Conservation (phyloP, 2,329 filamentous ascomycete species). For the Pseudogymnoascus sp. region DNA sequence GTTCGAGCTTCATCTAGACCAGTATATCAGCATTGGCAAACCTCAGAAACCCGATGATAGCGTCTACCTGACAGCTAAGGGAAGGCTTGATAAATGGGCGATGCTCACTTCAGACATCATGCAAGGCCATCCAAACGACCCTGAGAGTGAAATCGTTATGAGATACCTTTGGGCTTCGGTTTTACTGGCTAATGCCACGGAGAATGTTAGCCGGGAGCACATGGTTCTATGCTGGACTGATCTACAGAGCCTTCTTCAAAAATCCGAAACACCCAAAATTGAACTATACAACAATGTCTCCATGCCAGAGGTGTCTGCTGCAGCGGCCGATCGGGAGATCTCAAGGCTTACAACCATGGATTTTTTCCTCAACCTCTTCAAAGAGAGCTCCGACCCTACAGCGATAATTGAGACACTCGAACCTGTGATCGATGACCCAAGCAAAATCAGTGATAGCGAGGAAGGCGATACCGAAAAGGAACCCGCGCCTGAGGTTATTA, state of each 20-base stretch:
- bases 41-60: slow-evolving; percentile 47
- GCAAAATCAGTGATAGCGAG: slow-evolving; percentile 14
- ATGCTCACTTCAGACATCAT: slow-evolving; percentile 47
- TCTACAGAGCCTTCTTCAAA: slow-evolving; percentile 45
- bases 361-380: slow-evolving; percentile 87
- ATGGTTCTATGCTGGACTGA: slow-evolving; percentile 55
- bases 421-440: slow-evolving; percentile 64
- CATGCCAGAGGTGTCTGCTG: slow-evolving; percentile 77
- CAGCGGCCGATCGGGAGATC: slow-evolving; percentile 82
- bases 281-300: slow-evolving; percentile 74
- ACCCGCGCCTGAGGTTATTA: slow-evolving; percentile 9
- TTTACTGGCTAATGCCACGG: slow-evolving; percentile 49
- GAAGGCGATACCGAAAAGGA: slow-evolving; percentile 15
- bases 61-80: slow-evolving; percentile 44
- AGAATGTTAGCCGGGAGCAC: slow-evolving; percentile 48
- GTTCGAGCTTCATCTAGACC: slow-evolving; percentile 60
- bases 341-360: slow-evolving; percentile 92
- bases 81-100: slow-evolving; percentile 53
- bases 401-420: slow-evolving; percentile 86
- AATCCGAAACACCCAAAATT: slow-evolving; percentile 41
- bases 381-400: slow-evolving; percentile 70
- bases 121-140: slow-evolving; percentile 18
- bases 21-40: slow-evolving; percentile 54
- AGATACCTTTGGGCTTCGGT: slow-evolving; percentile 61
- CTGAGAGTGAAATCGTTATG: slow-evolving; percentile 36